phyloP scores from a whole-genome alignment of 1,284 basidiomycete genomes.

The Cryptococcus sp. region DNA sequence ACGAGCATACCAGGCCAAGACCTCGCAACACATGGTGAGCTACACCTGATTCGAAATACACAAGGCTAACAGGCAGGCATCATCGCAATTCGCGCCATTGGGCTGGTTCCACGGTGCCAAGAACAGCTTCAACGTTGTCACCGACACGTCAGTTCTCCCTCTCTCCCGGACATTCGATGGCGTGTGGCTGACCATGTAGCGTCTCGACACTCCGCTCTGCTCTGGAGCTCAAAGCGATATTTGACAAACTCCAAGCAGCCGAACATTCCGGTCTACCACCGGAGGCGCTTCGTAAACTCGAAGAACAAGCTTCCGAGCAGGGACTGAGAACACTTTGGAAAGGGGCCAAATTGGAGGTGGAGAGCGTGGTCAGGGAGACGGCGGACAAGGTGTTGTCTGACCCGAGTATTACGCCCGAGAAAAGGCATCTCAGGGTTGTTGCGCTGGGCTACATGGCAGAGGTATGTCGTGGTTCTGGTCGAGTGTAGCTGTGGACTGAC shows the following conservation, averaged over 20 bases:
- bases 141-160: constrained; percentile 66
- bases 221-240: constrained; percentile 88
- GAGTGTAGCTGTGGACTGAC: background rate
- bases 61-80: constrained; percentile 52
- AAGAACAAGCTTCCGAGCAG: constrained; percentile 96
- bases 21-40: constrained; percentile 51
- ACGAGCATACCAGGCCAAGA: constrained; percentile 78
- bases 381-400: constrained; percentile 75
- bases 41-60: background rate
- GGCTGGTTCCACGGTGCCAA: constrained; percentile 91
- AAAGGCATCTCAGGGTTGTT: constrained; percentile 67
- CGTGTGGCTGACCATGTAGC: constrained; percentile 45
- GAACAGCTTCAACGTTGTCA: constrained; percentile 87
- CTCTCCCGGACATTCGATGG: background rate
- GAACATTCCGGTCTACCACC: constrained; percentile 80
- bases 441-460: constrained; percentile 79
- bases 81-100: constrained; percentile 47
- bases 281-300: constrained; percentile 82
- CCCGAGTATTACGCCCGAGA: constrained; percentile 48
- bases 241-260: constrained; percentile 89
- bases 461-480: constrained; percentile 49
- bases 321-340: constrained; percentile 87
- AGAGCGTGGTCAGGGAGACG: constrained; percentile 86
- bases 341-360: constrained; percentile 92
- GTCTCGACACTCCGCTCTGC: constrained; percentile 62